Evolutionary conservation across 116 monocot species (phyloP), one percentile per base, ranked within the genome.

Genomic region (Trichopus zeylanicus): DNA sequence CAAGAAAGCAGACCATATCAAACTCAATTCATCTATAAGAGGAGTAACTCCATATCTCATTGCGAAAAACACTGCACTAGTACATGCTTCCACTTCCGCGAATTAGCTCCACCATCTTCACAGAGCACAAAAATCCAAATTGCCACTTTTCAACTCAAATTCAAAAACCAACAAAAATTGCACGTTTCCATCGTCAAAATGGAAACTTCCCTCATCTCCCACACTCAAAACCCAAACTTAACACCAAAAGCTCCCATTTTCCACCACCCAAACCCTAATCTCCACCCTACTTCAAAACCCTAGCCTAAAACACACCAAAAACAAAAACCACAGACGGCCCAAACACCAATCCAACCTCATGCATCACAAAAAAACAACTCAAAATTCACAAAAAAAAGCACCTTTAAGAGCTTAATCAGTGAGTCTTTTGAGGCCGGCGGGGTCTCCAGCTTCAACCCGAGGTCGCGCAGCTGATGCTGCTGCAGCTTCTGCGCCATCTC

Each of bases 351-450:
- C 22, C 23, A 3, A 26, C 12, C 23, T 5, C 21, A 23, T n/a
- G n/a, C n/a, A n/a, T n/a, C n/a, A n/a, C 2, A n/a, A n/a, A 4
- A 3, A 25, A 21, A 6, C 7, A 23, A 8, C 24, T 13, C 21
- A 29, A 15, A 22, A 55, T 15, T 27, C 0, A n/a, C 34, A 7
- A 7, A 30, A 22, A 20, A 7, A 25, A n/a, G 4, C 1, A 91
- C 97, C 81, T 97, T 79, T 3, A 97, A 66, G 58, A 97, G 84
- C 77, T 87, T 85, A 49, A 81, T 64, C 20, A 97, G 77, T 12
- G 66, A 87, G 34, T 97, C 97, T 24, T 91, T 91, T 10, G 87
- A 81, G 21, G 81, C 75, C 19, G 87, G 87, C 31, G 75, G 77
- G 61, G 25, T 73, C 75, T 81, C 71, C 35, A 97, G 73, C 81